Base-by-base conservation (phyloP, 805 yeast species). In the Suhomyces sp. region DNA sequence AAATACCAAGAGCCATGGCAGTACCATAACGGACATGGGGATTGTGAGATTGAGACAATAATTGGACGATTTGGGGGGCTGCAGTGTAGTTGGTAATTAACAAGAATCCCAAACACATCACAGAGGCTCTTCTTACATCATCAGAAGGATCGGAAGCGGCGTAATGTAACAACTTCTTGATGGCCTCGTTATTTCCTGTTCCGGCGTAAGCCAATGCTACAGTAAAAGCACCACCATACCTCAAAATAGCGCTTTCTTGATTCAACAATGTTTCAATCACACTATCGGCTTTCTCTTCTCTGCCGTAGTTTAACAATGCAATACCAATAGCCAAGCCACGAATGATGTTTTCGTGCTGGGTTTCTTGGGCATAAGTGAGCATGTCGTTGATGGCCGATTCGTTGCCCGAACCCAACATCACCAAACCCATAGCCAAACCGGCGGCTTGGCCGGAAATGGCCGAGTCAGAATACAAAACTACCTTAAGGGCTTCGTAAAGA, bases 21-120 rank as follows among this genome's bases (percentile, higher is more conserved):
- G 97, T 89, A 76, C 99, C 99, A 68, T 94, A 94, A 70, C 99
- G 88, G 36, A 94, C 98, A 67, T 94, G 97, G 12, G 99, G 97
- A 69, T 94, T 94, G 70, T 94, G 97, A 0, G 97, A 89, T 70
- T 91, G 96, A 0, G 97, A 84, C 60, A 94, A 79, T 53, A 94
- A 78, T 69, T 93, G 96, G 38, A 94, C 97, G 74, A 94, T 88
- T 60, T 96, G 87, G 53, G 99, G 99, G 19, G 94, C 93, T 0
- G 97, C 91, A 13, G 91, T 85, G 70, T 90, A 89, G 68, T 92
- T 96, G 66, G 97, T 88, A 54, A 93, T 79, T 60, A 94, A 78
- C 47, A 94, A 86, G 72, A 94, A 94, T 19, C 99, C 99, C 50
- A 94, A 80, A 6, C 91, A 85, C 70, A 87, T 85, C 13, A 93